Conservation (phyloP, 495 filamentous ascomycete species). For the Lindgomyces ingoldianus region DNA sequence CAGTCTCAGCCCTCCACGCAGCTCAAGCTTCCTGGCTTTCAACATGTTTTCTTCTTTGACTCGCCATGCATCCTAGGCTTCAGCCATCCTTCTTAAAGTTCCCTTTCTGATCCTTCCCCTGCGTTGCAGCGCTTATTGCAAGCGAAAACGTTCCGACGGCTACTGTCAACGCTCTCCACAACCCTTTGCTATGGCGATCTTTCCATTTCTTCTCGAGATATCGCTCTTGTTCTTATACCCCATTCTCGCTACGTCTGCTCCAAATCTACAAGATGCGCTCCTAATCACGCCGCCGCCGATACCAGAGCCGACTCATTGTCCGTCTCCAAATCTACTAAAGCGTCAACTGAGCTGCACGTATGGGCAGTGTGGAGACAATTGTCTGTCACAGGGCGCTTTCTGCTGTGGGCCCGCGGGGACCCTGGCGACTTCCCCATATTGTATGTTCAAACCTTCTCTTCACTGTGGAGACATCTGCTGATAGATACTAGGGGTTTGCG, state of each 20-base stretch:
- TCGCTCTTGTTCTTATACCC: neutral
- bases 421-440: slow-evolving; percentile 18
- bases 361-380: slow-evolving; percentile 18
- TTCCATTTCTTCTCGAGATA: neutral
- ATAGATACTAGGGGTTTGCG: slow-evolving; percentile 22
- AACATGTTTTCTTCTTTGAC: neutral
- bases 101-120: neutral
- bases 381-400: slow-evolving; percentile 27
- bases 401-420: slow-evolving; percentile 32
- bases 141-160: too few relatives aligned
- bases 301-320: slow-evolving; percentile 12
- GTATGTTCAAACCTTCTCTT: neutral
- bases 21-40: neutral
- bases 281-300: slow-evolving; percentile 18
- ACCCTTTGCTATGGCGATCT: neutral
- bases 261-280: slow-evolving; percentile 6
- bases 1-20: neutral
- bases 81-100: neutral
- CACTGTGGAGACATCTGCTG: neutral
- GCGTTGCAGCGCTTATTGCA: too few relatives aligned
- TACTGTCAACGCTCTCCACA: too few relatives aligned
- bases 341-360: slow-evolving; percentile 19
- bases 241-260: neutral
- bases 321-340: slow-evolving; percentile 3
- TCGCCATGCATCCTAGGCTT: neutral